Evolutionary conservation across 1,284 basidiomycete species (phyloP), one percentile per base, ranked within the genome.

Genomic region (Hypsizygus ulmarius): DNA sequence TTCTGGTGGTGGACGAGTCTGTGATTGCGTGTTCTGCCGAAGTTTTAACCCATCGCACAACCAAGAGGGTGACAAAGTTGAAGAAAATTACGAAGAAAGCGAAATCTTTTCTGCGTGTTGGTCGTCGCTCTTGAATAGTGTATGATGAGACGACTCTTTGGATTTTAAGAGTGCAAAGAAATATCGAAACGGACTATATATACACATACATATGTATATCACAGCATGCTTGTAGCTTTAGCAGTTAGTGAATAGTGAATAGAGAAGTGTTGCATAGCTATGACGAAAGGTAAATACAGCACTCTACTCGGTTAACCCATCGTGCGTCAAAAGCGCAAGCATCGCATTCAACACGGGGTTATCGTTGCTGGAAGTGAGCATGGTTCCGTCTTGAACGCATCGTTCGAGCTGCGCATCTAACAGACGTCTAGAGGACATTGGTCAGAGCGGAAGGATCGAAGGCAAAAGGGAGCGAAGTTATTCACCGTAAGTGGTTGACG

Each of bases 401-500:
- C 63, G 69, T 47, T 79, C 71, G 25, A 94, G 69, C 62, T 90
- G 83, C 1, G 75, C 78, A 59, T 93, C 87, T 19, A 93, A 66
- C 19, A 93, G 68, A 19, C 82, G 79, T 38, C 82, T 84, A 34
- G 46, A 35, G 30, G 7, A 25, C 5, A 32, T 9, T 15, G 10
- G 19, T 38, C 16, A 56, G 47, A 45, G 45, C 9, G n/a, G 16
- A 25, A 8, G 14, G 25, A 14, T 19, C 8, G 2, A 30, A 14
- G 21, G 10, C 14, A 11, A 25, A 36, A 21, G 28, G 25, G 5
- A 25, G 30, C 29, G 11, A 6, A 9, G 33, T 6, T 15, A 59
- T 71, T 29, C 57, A 86, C 84, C 93, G 75, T n/a, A 97, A 69
- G 59, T 94, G 92, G 55, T 94, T 94, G 33, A 92, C 90, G 21